Conservation (phyloP, 768 basidiomycete species). For the Lactarius deliciosus region DNA sequence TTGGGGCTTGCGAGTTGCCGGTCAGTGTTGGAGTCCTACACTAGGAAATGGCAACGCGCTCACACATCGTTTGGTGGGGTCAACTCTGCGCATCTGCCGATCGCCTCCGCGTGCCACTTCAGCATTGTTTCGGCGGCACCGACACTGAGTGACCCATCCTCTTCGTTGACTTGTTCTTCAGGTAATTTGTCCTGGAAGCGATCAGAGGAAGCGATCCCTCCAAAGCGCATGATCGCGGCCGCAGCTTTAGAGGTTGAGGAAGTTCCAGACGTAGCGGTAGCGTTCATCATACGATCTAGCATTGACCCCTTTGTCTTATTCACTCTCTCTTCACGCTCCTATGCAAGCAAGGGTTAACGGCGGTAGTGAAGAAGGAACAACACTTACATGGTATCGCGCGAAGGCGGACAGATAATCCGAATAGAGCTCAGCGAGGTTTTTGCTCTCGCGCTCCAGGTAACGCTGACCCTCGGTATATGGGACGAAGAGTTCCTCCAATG, state of each 20-base stretch:
- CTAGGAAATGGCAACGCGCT: conserved; percentile 35
- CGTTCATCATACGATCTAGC: conserved; percentile 91
- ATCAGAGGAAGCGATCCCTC: conserved; percentile 62
- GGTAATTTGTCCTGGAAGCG: conserved; percentile 48
- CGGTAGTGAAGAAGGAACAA: neutral
- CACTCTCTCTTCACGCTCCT: conserved; percentile 48
- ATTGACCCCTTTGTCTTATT: conserved; percentile 69
- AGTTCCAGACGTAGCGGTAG: conserved; percentile 57
- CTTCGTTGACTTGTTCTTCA: conserved; percentile 74
- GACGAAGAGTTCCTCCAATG: conserved; percentile 94
- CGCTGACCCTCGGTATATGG: conserved; percentile 89
- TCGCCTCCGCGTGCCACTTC: conserved; percentile 97
- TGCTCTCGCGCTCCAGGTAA: conserved; percentile 90
- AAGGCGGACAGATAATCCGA: conserved; percentile 68
- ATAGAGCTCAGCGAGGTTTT: conserved; percentile 78
- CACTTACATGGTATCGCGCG: conserved; percentile 83
- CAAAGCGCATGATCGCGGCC: conserved; percentile 85
- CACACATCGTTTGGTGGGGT: conserved; percentile 82
- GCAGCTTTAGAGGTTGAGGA: conserved; percentile 78
- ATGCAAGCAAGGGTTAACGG: conserved; percentile 3
- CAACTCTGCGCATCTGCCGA: conserved; percentile 91
- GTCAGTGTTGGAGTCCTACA: conserved; percentile 1
- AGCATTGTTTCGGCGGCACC: conserved; percentile 86
- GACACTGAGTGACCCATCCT: conserved; percentile 78
- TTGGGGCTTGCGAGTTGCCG: conserved; percentile 59